Base-by-base conservation (phyloP, 768 basidiomycete species). In the Boletus tomentosulus region DNA sequence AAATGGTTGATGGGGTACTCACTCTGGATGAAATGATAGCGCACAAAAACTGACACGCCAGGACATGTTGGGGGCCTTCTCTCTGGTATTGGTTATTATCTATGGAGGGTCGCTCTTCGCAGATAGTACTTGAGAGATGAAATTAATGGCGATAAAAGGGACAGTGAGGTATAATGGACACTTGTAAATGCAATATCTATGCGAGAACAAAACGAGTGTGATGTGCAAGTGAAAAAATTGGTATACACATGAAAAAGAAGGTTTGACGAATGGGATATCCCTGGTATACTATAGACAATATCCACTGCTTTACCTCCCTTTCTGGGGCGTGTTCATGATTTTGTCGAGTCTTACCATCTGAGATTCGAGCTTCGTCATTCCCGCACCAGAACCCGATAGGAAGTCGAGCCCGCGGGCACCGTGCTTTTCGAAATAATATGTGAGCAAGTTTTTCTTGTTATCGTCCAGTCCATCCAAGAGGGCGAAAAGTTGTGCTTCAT, bases 391-490 rank as follows among this genome's bases (percentile, higher is more conserved):
- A 4, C 66, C 67, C 27, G 63, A 64, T 12, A 64, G 66, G 48
- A 70, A 70, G 49, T 69, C 67, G 48, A 68, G 60, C 42, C 81
- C 87, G 22, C 91, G 76, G 10, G 80, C 87, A 31, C 85, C 85
- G 62, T 92, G 88, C 67, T 92, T 93, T 68, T 92, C 91, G 59
- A 94, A 94, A 53, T 92, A 75, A 60, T 94, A 94, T 2, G 92
- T 91, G 46, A 94, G 74, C 16, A 93, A 74, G 65, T 94, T 92
- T 77, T 92, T 92, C 77, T 93, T 91, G 62, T 90, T 89, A 56
- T 91, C 87, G n/a, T 89, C 83, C 39, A 94, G 76, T 6, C 87
- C 88, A 53, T 90, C 88, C 43, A 94, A 73, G 16, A 94, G 79
- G 35, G 82, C 75, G 61, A 94, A 94, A 1, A 94, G 74, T 59